These are phyloP conservation scores for Phytophthora hybrid DNA, from an alignment of 352 stramenopile genomes.

Conservation along the genomic window DNA sequence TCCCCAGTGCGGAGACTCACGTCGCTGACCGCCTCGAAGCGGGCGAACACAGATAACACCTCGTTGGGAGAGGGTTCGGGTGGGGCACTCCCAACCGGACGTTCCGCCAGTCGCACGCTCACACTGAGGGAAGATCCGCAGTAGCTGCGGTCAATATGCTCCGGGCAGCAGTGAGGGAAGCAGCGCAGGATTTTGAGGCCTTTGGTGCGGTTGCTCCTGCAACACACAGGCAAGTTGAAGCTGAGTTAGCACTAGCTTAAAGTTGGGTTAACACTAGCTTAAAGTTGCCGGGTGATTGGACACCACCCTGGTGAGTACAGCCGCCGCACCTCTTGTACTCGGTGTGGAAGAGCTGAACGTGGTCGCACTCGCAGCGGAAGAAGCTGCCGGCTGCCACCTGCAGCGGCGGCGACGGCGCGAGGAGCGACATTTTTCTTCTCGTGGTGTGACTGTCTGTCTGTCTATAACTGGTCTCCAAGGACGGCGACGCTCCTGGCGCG, in stretches of 20 bases:
- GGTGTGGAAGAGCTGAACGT: slow-evolving; percentile 65
- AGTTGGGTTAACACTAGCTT: slow-evolving; percentile 4
- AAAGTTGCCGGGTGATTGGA: background rate
- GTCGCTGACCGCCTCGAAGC: slow-evolving; percentile 50
- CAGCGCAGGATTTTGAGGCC: slow-evolving; percentile 74
- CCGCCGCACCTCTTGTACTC: slow-evolving; percentile 70
- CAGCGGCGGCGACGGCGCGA: slow-evolving; percentile 24
- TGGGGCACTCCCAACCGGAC: slow-evolving; percentile 13
- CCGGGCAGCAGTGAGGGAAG: slow-evolving; percentile 79
- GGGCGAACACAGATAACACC: slow-evolving; percentile 40
- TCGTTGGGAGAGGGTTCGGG: slow-evolving; percentile 21
- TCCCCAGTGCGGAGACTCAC: slow-evolving; percentile 52
- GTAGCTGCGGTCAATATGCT: slow-evolving; percentile 80
- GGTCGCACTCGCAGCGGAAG: slow-evolving; percentile 70
- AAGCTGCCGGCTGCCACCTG: slow-evolving; percentile 50
- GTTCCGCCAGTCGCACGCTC: slow-evolving; percentile 37
- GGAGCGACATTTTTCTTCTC: background rate
- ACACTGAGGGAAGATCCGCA: slow-evolving; percentile 70
- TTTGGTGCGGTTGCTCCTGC: slow-evolving; percentile 77
- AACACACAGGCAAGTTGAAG: background rate
- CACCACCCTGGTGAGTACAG: background rate
- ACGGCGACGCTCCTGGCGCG: background rate
- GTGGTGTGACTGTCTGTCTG: background rate
- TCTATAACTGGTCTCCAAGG: slow-evolving; percentile 8
- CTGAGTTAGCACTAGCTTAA: background rate